Evolutionary conservation across 106 monocot species (phyloP), one percentile per base, ranked within the genome.

Genomic region (Dendrobium catenatum): DNA sequence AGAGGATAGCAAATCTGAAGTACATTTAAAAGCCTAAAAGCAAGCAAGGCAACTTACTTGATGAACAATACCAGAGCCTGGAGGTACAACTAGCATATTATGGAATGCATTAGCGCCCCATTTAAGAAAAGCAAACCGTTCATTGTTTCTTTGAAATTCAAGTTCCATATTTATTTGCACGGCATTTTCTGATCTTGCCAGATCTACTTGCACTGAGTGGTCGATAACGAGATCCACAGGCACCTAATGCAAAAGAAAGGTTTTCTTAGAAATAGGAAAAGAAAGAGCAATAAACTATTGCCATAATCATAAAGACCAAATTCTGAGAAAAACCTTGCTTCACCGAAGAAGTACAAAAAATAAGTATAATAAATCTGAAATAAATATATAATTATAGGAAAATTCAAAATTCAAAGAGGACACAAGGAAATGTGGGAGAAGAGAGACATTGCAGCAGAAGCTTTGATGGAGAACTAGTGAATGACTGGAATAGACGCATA

Each of bases 31-130:
- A 68, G 2, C 13, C 8, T 76, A n/a, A 40, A 51, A 49, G 20
- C 0, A 73, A 73, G 51, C 16, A 26, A 67, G 31, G 18, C 11
- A 31, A 40, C 24, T 81, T 86, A 94, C 97, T 89, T 98, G 97
- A 79, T 98, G 97, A 59, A 98, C 97, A 85, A 98, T 98, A 54
- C 94, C 97, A 81, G 94, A 98, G 78, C 97, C 94, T 47, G 97
- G 97, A 81, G 97, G 94, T 75, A 98, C 94, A 82, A 98, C 97
- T 84, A 97, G 94, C 97, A 98, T 94, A 75, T 98, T 98, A 26
- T 81, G 84, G 56, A 98, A 94, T 55, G 94, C 94, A 84, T 64
- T 92, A 51, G 97, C 93, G 55, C 94, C 97, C 97, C 94, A 98
- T 75, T 98, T 98, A 46, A 97, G 92, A 77, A 98, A 98, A 76